These are phyloP conservation scores for Clohesyomyces aquaticus DNA, from an alignment of 495 filamentous ascomycete genomes.

Conservation along the genomic window DNA sequence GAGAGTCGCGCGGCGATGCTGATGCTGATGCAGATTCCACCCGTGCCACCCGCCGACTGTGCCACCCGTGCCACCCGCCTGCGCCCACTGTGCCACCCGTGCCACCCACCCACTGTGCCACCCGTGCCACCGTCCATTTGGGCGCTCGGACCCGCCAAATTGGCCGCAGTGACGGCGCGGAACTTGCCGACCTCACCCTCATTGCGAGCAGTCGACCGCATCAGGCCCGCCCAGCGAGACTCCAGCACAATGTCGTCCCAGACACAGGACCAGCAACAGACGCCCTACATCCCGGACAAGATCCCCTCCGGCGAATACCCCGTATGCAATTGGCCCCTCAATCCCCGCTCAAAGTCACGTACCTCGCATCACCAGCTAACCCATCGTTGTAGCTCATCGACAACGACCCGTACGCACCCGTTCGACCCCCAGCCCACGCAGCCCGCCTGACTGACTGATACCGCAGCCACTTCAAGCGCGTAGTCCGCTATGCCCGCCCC, in stretches of 20 bases:
- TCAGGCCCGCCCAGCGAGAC: constrained; percentile 19
- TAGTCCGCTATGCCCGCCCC: constrained; percentile 79
- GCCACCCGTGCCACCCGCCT: too few relatives aligned
- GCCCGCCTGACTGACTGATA: constrained; percentile 38
- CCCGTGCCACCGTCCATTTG: too few relatives aligned
- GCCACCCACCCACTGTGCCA: too few relatives aligned
- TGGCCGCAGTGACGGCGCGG: constrained; percentile 18
- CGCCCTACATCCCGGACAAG: constrained; percentile 30
- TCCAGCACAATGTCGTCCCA: constrained; percentile 30
- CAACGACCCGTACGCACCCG: constrained; percentile 98
- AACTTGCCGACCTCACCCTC: constrained; percentile 30
- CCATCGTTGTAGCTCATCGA: constrained; percentile 77
- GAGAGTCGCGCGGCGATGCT: background rate
- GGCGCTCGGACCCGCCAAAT: too few relatives aligned
- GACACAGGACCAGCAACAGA: background rate
- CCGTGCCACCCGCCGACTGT: too few relatives aligned
- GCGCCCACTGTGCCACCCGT: too few relatives aligned
- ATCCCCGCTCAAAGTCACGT: constrained; percentile 8
- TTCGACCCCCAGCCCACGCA: constrained; percentile 53
- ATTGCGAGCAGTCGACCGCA: constrained; percentile 20
- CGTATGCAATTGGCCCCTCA: constrained; percentile 26
- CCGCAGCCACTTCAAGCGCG: constrained; percentile 87
- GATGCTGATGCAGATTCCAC: constrained; percentile 5
- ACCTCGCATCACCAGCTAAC: constrained; percentile 29
- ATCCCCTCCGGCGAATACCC: constrained; percentile 32